These are phyloP conservation scores for Phialocephala subalpina DNA, from an alignment of 2,329 filamentous ascomycete species.

Conservation along the genomic window DNA sequence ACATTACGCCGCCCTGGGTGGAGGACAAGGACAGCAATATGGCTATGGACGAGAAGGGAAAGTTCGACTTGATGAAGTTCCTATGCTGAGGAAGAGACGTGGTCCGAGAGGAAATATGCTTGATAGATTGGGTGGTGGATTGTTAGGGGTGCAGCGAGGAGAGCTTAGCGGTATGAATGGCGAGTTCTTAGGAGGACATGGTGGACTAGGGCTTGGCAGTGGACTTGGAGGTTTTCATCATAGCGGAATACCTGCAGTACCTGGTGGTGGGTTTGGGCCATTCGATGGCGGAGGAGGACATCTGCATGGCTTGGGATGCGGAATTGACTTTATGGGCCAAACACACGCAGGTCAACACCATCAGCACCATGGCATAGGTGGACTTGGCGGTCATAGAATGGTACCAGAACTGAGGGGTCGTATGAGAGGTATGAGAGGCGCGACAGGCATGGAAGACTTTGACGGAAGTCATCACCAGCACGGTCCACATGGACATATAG, in stretches of 20 bases:
- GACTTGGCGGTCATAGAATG: not conserved
- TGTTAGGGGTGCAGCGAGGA: not conserved
- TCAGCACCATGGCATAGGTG: not conserved
- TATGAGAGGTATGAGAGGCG: not conserved
- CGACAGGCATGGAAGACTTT: not conserved
- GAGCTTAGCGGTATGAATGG: not conserved
- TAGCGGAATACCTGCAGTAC: not conserved
- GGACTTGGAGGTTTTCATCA: not conserved
- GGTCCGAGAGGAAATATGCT: conserved; percentile 23
- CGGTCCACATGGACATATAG: not conserved
- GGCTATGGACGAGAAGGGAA: conserved; percentile 16
- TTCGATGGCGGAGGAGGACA: not conserved
- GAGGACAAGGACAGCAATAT: not conserved
- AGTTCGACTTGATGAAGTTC: conserved; percentile 14
- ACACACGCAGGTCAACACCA: not conserved
- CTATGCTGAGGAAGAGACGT: conserved; percentile 22
- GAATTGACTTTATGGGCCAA: not conserved
- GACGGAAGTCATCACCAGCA: not conserved
- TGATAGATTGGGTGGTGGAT: conserved; percentile 15
- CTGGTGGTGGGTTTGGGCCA: not conserved
- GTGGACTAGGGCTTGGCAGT: conserved; percentile 4
- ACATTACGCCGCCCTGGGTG: not conserved
- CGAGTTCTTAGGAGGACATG: too few relatives aligned
- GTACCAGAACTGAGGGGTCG: not conserved
- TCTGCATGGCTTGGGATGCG: not conserved